These are phyloP conservation scores for Nakazawaea ambrosiae DNA, from an alignment of 805 yeast species.

Conservation along the genomic window DNA sequence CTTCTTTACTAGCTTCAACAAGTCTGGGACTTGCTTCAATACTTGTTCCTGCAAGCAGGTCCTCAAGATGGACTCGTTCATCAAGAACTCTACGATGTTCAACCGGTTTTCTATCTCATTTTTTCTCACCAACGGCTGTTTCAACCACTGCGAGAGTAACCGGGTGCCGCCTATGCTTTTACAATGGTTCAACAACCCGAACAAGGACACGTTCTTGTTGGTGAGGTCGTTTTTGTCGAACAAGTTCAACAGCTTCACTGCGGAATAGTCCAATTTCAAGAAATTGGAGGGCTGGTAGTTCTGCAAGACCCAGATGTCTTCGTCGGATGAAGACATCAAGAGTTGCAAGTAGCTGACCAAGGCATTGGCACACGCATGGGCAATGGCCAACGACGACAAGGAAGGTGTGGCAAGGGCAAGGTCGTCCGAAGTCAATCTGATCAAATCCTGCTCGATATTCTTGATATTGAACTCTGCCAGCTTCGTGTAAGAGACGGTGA, in stretches of 20 bases:
- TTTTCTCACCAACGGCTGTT: constrained; percentile 80
- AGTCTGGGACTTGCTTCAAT: constrained; percentile 73
- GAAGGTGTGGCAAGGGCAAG: constrained; percentile 50
- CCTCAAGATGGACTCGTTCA: constrained; percentile 64
- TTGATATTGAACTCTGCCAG: constrained; percentile 51
- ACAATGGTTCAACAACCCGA: constrained; percentile 82
- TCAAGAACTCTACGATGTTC: constrained; percentile 61
- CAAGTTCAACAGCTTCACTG: constrained; percentile 79
- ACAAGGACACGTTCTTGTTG: constrained; percentile 46
- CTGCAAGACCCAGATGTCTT: constrained; percentile 49
- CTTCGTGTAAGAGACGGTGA: constrained; percentile 58
- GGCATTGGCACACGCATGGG: constrained; percentile 62
- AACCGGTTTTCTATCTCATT: constrained; percentile 62
- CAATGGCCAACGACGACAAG: constrained; percentile 37
- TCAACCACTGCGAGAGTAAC: constrained; percentile 86
- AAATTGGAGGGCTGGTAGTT: constrained; percentile 69
- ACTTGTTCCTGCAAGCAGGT: constrained; percentile 60
- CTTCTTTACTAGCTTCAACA: constrained; percentile 68
- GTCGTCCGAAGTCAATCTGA: constrained; percentile 58
- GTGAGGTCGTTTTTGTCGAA: constrained; percentile 47
- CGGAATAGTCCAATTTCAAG: constrained; percentile 89
- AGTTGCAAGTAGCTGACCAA: constrained; percentile 62
- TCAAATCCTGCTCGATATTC: constrained; percentile 72
- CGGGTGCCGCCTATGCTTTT: constrained; percentile 87
- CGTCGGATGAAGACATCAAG: constrained; percentile 46